Base-by-base conservation (phyloP, 345 rosid species). In the Eucalyptus polybractea region DNA sequence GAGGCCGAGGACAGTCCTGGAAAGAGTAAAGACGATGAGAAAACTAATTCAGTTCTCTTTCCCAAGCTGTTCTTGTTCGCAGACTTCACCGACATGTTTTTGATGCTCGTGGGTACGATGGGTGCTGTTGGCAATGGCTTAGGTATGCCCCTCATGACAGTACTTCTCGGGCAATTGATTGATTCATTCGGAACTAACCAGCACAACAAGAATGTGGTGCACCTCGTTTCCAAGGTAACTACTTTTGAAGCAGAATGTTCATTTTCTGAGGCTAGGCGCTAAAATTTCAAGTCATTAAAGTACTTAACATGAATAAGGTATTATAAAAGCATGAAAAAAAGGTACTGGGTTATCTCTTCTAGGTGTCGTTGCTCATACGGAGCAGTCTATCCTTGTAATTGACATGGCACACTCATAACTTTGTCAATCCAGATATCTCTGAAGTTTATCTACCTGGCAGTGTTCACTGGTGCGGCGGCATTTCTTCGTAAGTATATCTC, bases 51-150 rank as follows among this genome's bases (percentile, higher is more conserved):
- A 40, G 97, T 97, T 87, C 95, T 98, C 3, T 96, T 96, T 89
- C 91, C 91, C 90, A 96, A 96, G 93, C 94, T 97, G 42, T 97
- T 97, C 90, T 90, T 94, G 3, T 97, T 97, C 90, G 97, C 98
- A 44, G 97, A 96, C 91, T 92, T 95, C 1, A 89, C 83, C 15
- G 99, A 97, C 92, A 25, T 88, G 56, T 62, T 93, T 65, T 90
- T 97, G 93, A 97, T 96, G 97, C 86, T 95, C 42, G 29, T 95
- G 6, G 99, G 99, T 53, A 90, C 97, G 3, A 87, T 95, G 88
- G 99, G 96, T 80, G 95, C 99, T 37, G 54, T 92, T 65, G 98
- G 93, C 7, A 96, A 97, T 72, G 99, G 99, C 62, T 24, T 95
- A 5, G 90, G 92, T 53, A 87, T 95, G 92, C 99, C 99, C 65